A percentile compares a stretch with the other conserved stretches of the same genome.
These are phyloP conservation scores for Sporobolomyces phaffii DNA, from an alignment of 768 basidiomycete species.

Conservation along the genomic window DNA sequence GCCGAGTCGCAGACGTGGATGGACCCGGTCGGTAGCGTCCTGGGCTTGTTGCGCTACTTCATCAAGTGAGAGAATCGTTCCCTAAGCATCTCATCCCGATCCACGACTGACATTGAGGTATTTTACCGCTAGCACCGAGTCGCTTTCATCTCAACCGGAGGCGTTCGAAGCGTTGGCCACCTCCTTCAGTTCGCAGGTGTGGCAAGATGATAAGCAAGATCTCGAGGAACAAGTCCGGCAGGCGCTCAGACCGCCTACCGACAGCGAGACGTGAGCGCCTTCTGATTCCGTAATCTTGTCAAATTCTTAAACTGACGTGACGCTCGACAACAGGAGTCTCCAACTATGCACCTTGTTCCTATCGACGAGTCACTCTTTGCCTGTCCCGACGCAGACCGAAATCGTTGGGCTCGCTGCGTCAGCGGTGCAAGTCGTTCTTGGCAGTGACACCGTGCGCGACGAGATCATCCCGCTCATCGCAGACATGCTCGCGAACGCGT, in stretches of 20 bases:
- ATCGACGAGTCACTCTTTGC: background rate
- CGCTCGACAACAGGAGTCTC: conserved; percentile 3
- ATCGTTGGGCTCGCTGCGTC: background rate
- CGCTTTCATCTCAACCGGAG: background rate
- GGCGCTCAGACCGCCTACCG: background rate
- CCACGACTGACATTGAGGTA: background rate
- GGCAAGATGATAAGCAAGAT: background rate
- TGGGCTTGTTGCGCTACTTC: background rate
- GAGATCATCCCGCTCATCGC: background rate
- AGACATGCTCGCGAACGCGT: conserved; percentile 5
- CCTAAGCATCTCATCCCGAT: background rate
- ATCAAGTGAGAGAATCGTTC: no score
- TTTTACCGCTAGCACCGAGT: background rate
- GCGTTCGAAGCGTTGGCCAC: background rate
- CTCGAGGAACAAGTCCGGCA: background rate
- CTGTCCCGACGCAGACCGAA: background rate
- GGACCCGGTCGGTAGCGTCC: background rate
- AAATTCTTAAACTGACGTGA: no score
- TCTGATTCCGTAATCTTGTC: no score
- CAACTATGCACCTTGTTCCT: conserved; percentile 10
- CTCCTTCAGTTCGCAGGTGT: background rate
- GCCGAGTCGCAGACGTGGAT: no score
- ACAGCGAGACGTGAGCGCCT: background rate
- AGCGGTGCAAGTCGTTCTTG: background rate
- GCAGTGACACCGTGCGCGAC: background rate